These are phyloP conservation scores for Sugiyamaella sp. DNA, from an alignment of 1,139 yeast genomes.

Conservation along the genomic window DNA sequence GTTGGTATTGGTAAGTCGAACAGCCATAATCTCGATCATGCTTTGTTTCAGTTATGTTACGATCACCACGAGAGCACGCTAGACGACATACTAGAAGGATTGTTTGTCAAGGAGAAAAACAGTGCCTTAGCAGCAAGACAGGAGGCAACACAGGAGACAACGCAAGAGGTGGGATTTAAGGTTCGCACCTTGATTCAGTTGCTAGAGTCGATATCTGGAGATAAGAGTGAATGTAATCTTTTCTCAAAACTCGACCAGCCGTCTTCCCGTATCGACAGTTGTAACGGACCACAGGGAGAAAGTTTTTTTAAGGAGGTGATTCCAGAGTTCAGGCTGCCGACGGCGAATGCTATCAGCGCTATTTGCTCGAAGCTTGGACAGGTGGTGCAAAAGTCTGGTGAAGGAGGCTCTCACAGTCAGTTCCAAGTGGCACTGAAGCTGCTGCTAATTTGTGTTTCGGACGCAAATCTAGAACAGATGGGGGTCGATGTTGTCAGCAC, in stretches of 20 bases:
- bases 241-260: neutral
- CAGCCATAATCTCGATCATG: no score
- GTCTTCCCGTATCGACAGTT: no score
- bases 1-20: no score
- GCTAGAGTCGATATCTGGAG: neutral
- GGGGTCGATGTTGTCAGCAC: constrained; percentile 14
- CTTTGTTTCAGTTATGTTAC: no score
- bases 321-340: constrained; percentile 12
- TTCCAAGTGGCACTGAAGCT: constrained; percentile 1
- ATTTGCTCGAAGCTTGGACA: neutral
- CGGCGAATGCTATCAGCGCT: neutral
- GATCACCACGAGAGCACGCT: no score
- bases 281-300: neutral
- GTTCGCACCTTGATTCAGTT: neutral
- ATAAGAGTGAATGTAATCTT: no score
- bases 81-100: no score
- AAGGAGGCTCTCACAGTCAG: neutral
- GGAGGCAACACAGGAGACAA: no score
- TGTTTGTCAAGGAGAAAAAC: no score
- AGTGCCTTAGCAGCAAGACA: no score
- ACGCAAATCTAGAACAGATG: constrained; percentile 17
- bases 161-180: no score
- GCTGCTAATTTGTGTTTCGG: constrained; percentile 11
- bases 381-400: neutral
- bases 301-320: constrained; percentile 11